Evolutionary conservation across 1,284 basidiomycete genomes (phyloP), one percentile per base, ranked within the genome.

Genomic region (Microbotryomycetes sp.): DNA sequence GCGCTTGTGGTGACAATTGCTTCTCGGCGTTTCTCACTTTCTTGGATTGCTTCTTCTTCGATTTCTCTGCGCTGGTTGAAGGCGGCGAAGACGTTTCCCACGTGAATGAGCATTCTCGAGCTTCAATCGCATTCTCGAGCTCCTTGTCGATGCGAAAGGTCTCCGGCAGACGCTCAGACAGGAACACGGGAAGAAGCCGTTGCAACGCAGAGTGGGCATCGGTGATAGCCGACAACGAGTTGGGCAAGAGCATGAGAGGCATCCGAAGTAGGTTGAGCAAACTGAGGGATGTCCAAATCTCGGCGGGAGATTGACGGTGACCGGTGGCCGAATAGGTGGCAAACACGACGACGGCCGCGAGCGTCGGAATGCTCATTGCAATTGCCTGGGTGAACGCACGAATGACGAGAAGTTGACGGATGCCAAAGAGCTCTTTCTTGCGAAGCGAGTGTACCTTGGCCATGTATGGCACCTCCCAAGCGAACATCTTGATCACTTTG

Each of bases 401-500:
- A 26, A 82, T 81, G 54, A 84, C 76, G 48, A 85, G 79, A 47
- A 88, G 84, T 66, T 77, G 79, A 35, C 81, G 76, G 6, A 85
- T 78, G 0, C 80, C 82, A 11, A 75, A 82, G 47, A 92, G 83
- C 76, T 96, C 92, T 67, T 82, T 81, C 51, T 78, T 79, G 52
- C 92, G 82, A 70, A 87, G 85, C 27, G 82, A 81, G 29, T 81
- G 80, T 35, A 93, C 83, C 51, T 85, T 57, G 24, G 75, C 67
- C 6, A 81, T 78, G 74, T 89, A 90, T 0, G 89, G 87, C 4
- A 65, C 64, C 65, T 80, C 79, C 79, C 79, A 80, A 0, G 77
- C 75, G 70, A 90, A 90, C 73, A 86, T 85, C 75, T 93, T 94
- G 80, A 93, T 87, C 57, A 92, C 81, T 69, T 87, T 85, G 82